Percentiles rank a stretch among this genome's conserved stretches.
These are phyloP conservation scores for Penicillium sp. DNA, from an alignment of 2,329 filamentous ascomycete species.

Conservation along the genomic window DNA sequence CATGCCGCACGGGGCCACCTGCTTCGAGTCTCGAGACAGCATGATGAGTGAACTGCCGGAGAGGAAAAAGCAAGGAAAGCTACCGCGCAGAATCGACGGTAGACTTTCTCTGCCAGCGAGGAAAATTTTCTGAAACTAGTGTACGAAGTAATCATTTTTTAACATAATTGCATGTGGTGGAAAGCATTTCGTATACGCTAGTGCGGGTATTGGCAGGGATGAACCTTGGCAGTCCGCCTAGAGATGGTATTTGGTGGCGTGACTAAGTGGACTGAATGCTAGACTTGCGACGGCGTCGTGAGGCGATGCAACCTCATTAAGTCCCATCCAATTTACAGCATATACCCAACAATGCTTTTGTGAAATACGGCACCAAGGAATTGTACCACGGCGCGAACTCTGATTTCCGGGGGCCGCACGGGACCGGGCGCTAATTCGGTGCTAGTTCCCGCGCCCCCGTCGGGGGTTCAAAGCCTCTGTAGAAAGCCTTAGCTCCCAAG, in stretches of 20 bases:
- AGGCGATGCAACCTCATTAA: neutral
- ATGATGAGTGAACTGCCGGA: slow-evolving; percentile 2
- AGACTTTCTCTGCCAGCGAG: neutral
- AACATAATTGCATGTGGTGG: slow-evolving; percentile 2
- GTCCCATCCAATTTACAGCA: too few species aligned
- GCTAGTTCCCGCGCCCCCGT: too few species aligned
- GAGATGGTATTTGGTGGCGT: neutral
- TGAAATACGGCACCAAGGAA: too few species aligned
- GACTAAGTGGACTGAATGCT: neutral
- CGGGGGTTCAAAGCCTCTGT: too few species aligned
- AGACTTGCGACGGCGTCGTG: neutral
- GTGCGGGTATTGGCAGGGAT: neutral
- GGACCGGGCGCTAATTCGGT: too few species aligned
- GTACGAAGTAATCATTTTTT: neutral
- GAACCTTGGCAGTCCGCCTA: neutral
- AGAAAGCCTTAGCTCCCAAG: too few species aligned
- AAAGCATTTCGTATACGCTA: neutral
- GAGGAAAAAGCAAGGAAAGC: neutral
- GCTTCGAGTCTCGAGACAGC: slow-evolving; percentile 14
- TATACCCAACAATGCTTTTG: too few species aligned
- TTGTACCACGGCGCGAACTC: too few species aligned
- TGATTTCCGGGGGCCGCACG: too few species aligned
- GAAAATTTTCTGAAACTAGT: neutral
- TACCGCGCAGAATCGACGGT: neutral
- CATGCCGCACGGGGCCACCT: slow-evolving; percentile 9